Evolutionary conservation across 2,329 filamentous ascomycete species (phyloP).

Genomic region (Epichloe aotearoae): DNA sequence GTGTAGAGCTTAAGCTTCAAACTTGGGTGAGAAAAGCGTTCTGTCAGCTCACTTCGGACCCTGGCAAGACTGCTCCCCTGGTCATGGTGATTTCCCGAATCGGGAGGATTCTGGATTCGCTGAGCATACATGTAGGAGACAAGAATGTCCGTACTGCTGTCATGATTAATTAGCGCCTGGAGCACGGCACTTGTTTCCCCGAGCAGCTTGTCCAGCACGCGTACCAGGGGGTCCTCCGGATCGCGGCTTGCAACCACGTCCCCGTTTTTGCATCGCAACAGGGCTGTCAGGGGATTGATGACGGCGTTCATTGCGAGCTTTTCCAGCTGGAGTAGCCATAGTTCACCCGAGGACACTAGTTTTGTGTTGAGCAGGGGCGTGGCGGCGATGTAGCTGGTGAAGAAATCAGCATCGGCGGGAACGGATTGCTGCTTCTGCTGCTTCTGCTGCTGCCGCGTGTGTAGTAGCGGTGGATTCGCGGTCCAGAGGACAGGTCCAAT

Average conservation of each 20-base stretch:
- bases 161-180: constrained; percentile 50
- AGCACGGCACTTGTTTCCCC: constrained; percentile 66
- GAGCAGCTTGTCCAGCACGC: constrained; percentile 55
- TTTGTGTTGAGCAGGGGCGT: constrained; percentile 31
- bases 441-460: background rate
- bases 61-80: background rate
- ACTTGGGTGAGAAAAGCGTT: constrained; percentile 27
- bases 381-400: constrained; percentile 28
- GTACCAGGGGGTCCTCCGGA: constrained; percentile 29
- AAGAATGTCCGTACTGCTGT: constrained; percentile 29
- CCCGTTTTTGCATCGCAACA: constrained; percentile 71
- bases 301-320: constrained; percentile 72
- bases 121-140: background rate
- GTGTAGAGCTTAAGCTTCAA: constrained; percentile 33
- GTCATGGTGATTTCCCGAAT: background rate
- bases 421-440: background rate
- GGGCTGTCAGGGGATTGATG: constrained; percentile 73
- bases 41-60: constrained; percentile 2
- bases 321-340: constrained; percentile 59
- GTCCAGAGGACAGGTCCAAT: constrained; percentile 32
- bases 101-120: background rate
- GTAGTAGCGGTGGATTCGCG: background rate
- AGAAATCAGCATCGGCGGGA: constrained; percentile 16
- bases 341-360: constrained; percentile 25
- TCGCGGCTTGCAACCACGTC: constrained; percentile 39